Base-by-base conservation (phyloP, 768 basidiomycete genomes). In the Tricholoma hemisulphureum region DNA sequence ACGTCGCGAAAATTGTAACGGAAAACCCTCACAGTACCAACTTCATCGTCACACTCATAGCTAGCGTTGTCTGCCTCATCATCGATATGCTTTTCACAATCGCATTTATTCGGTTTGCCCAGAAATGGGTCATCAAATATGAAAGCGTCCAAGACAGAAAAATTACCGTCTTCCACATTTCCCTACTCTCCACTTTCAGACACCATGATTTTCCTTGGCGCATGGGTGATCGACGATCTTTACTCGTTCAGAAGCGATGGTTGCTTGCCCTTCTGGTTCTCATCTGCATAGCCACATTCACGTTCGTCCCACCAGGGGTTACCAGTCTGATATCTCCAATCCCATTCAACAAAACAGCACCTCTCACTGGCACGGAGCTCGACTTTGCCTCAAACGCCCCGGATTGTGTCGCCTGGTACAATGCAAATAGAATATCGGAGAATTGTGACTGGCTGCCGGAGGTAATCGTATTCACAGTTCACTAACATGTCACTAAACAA, bases 351-450 rank as follows among this genome's bases (percentile, higher is more conserved):
- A 55, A 39, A 39, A 60, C 51, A 0, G 54, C 48, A 10, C 16
- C 18, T 11, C 57, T 67, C 32, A 28, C 4, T 2, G 66, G 64
- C 28, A 58, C 37, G 2, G 66, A 67, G 53, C 60, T 67, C 31
- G 56, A 67, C 29, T 65, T 67, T 24, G 23, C 58, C 41, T 60
- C 62, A 7, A 63, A 31, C 46, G 56, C 34, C 35, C 24, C 64
- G 14, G 55, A 60, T 20, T 67, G 66, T 56, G 37, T 57, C 2
- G 34, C 10, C 5, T 67, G 62, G 58, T 59, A 63, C 20, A 52
- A 34, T n/a, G 31, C 37, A 13, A 51, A 61, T 55, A 51, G 45
- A 5, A 51, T 61, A 20, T 23, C 51, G 14, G 49, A 16, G 34
- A 18, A 29, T 11, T 51, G 51, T 21, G 51, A 21, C 26, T 51